Percentiles rank a stretch among this genome's conserved stretches.
Evolutionary conservation across 192 early-diverging fungal genomes (phyloP).

Genomic region (Coemansia sp.): DNA sequence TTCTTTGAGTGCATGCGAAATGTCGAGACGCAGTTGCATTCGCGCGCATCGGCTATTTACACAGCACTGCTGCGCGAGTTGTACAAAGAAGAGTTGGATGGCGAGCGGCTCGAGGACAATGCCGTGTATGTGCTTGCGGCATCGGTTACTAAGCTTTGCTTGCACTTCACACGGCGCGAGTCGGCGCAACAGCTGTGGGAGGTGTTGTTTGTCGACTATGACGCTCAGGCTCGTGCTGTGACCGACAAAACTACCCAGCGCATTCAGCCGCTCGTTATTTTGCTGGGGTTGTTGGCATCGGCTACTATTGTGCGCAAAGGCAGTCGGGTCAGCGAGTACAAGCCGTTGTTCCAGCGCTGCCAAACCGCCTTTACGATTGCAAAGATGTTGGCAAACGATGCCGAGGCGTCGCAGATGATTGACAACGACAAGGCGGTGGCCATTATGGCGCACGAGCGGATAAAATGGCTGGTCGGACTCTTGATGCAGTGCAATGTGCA

Average conservation of each 20-base stretch:
- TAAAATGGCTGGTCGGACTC: slow-evolving; percentile 32
- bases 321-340: slow-evolving; percentile 40
- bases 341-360: slow-evolving; percentile 36
- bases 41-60: slow-evolving; percentile 51
- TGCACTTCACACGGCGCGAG: slow-evolving; percentile 32
- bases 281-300: slow-evolving; percentile 25
- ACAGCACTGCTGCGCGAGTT: slow-evolving; percentile 35
- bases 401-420: background rate
- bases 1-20: slow-evolving; percentile 82
- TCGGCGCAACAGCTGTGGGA: slow-evolving; percentile 38
- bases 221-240: slow-evolving; percentile 19
- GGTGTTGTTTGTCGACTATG: slow-evolving; percentile 28
- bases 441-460: slow-evolving; percentile 24
- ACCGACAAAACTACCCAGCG: slow-evolving; percentile 1
- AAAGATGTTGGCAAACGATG: background rate
- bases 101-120: slow-evolving; percentile 18
- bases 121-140: slow-evolving; percentile 23
- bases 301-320: slow-evolving; percentile 47
- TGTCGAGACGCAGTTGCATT: slow-evolving; percentile 61
- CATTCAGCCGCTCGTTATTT: slow-evolving; percentile 17
- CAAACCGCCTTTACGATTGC: slow-evolving; percentile 24
- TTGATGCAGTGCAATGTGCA: slow-evolving; percentile 31
- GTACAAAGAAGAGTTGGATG: slow-evolving; percentile 28
- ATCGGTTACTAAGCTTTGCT: slow-evolving; percentile 37
- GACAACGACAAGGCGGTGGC: background rate